Evolutionary conservation across 371 early-diverging fungal genomes (phyloP), one percentile per base, ranked within the genome.

Genomic region (Mortierella sp.): DNA sequence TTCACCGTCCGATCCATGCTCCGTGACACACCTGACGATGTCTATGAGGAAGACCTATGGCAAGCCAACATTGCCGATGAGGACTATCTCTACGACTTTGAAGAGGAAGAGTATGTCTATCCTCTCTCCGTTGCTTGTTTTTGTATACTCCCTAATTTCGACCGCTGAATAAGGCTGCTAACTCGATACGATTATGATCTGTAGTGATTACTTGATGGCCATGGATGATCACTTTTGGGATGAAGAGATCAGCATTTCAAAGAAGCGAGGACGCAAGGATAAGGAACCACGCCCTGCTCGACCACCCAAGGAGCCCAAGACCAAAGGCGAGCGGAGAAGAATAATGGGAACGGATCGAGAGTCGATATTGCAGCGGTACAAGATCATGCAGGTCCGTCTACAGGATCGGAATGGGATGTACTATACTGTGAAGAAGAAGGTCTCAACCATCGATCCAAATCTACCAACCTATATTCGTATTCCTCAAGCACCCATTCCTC

Each of bases 381-480:
- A 90, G 62, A 86, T 92, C 58, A 89, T 94, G 91, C 93, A 91
- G 64, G 89, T 94, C 16, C 90, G 90, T 34, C 84, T 93, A 14
- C 91, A 94, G 81, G 96, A 95, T 78, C 78, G 87, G 31, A 85
- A 90, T 49, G 95, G 95, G 2, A 90, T 91, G 58, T 89, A 82
- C 54, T 90, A 91, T 70, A 87, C 91, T 55, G 86, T 94, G 70
- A 94, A 93, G 70, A 93, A 92, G 72, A 88, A 90, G 64, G 87
- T 93, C 60, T 87, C 81, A 82, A 84, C 91, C 18, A 83, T 92
- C 14, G 94, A 96, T 70, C 94, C 94, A 0, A 87, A 86, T 50
- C 66, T 93, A 61, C 96, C 95, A 0, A 94, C 94, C 0, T 95
- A 95, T 81, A 86, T 95, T 27, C 89, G 91, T 53, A 94, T 95